Conservation (phyloP, 108 stramenopile genomes). For the Cyclostephanos tholiformis region DNA sequence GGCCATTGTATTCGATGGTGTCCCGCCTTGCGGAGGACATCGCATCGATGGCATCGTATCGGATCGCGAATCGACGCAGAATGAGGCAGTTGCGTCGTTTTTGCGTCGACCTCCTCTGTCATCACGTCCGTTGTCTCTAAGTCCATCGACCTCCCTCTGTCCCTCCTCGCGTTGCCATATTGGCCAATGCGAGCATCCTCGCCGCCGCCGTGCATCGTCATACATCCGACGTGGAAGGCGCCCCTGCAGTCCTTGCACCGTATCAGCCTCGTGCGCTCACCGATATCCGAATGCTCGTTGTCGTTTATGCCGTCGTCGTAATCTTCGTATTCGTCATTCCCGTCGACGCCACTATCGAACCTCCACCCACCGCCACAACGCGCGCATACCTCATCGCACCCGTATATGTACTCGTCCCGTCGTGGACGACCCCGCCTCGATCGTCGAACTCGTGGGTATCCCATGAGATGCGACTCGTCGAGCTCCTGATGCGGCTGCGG, state of each 20-base stretch:
- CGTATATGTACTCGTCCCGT: conserved; percentile 31
- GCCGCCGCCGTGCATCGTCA: conserved; percentile 25
- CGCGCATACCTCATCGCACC: conserved; percentile 27
- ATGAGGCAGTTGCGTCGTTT: neutral
- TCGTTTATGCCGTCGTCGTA: too few relatives aligned
- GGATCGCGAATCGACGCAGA: conserved; percentile 13
- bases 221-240: conserved; percentile 41
- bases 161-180: neutral
- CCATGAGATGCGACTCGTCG: neutral
- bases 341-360: neutral
- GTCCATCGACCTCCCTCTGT: neutral
- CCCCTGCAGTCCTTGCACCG: conserved; percentile 41
- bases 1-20: neutral
- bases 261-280: conserved; percentile 2
- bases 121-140: neutral
- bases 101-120: neutral
- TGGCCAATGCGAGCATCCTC: neutral
- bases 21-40: conserved; percentile 5
- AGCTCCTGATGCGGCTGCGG: conserved; percentile 19
- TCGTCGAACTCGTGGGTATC: conserved; percentile 19
- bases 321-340: neutral
- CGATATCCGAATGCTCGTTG: too few relatives aligned
- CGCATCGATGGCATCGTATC: conserved; percentile 32
- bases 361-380: conserved; percentile 40
- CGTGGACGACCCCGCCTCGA: conserved; percentile 26